Evolutionary conservation across 495 filamentous ascomycete species (phyloP).

Genomic region (Hypoxylon fuscum): DNA sequence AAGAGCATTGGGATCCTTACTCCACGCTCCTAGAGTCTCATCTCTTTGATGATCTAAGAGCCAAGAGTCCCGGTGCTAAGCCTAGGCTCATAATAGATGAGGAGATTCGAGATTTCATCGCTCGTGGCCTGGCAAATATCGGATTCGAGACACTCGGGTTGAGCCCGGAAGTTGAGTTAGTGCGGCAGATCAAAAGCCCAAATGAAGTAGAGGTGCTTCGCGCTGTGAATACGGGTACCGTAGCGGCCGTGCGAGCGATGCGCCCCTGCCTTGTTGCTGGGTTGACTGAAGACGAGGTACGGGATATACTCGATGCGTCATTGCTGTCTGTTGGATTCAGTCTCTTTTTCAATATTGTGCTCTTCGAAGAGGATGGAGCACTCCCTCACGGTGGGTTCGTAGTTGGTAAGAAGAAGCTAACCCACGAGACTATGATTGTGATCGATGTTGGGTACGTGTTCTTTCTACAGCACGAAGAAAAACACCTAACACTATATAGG

Average conservation of each 20-base stretch:
- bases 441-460: constrained; percentile 63
- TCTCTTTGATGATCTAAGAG: constrained; percentile 27
- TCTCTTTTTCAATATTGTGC: constrained; percentile 66
- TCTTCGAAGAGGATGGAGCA: constrained; percentile 64
- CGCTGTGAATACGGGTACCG: constrained; percentile 66
- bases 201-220: constrained; percentile 60
- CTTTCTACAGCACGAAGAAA: not conserved
- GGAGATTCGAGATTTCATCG: constrained; percentile 66
- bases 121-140: constrained; percentile 53
- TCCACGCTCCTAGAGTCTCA: constrained; percentile 51
- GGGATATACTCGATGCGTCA: constrained; percentile 57
- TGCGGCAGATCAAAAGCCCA: constrained; percentile 60
- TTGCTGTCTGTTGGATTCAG: constrained; percentile 57
- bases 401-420: constrained; percentile 57
- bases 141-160: constrained; percentile 61
- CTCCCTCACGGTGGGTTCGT: constrained; percentile 63
- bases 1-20: constrained; percentile 68
- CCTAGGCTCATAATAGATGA: constrained; percentile 64
- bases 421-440: constrained; percentile 60
- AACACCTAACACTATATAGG: constrained; percentile 38
- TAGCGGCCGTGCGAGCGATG: constrained; percentile 63
- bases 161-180: constrained; percentile 56
- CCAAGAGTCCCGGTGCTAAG: not conserved
- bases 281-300: constrained; percentile 62
- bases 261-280: constrained; percentile 60